These are phyloP conservation scores for Cytospora schulzeri DNA, from an alignment of 2,329 filamentous ascomycete species.

Conservation along the genomic window DNA sequence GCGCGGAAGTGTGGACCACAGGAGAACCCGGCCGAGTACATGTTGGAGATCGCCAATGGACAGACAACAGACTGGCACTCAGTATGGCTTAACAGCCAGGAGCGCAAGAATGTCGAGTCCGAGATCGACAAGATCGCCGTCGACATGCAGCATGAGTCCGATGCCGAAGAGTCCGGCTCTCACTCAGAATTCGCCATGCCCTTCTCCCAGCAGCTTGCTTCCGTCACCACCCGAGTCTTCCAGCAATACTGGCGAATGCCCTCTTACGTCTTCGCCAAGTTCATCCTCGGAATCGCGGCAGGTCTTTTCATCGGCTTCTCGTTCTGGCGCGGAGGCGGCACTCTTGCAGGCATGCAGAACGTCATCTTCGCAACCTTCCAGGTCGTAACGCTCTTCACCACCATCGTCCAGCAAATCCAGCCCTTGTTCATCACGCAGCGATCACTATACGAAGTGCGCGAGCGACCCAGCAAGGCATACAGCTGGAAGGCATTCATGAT, in stretches of 20 bases:
- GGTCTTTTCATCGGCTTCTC: conserved; percentile 76
- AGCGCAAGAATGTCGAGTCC: conserved; percentile 53
- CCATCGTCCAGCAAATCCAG: conserved; percentile 72
- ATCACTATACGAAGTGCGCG: conserved; percentile 74
- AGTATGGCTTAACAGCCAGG: conserved; percentile 62
- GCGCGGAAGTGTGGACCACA: conserved; percentile 59
- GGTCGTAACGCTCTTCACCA: conserved; percentile 73
- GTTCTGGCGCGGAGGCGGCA: conserved; percentile 59
- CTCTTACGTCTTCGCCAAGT: conserved; percentile 75
- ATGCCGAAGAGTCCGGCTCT: conserved; percentile 31
- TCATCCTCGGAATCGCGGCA: conserved; percentile 59
- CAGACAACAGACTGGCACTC: conserved; percentile 63
- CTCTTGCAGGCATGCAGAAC: conserved; percentile 71
- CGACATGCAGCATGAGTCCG: conserved; percentile 41
- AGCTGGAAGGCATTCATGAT: conserved; percentile 75
- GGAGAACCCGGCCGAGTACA: conserved; percentile 77
- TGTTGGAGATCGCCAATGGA: conserved; percentile 59
- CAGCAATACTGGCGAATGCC: conserved; percentile 85
- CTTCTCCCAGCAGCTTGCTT: conserved; percentile 64
- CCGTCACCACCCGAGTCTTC: conserved; percentile 71
- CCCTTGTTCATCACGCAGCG: conserved; percentile 76
- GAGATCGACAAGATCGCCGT: conserved; percentile 67
- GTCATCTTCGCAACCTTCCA: conserved; percentile 77
- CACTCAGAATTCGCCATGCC: conserved; percentile 77
- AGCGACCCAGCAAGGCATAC: conserved; percentile 73